Conservation (phyloP, 441 rosid genomes). For the Populus hybrid region DNA sequence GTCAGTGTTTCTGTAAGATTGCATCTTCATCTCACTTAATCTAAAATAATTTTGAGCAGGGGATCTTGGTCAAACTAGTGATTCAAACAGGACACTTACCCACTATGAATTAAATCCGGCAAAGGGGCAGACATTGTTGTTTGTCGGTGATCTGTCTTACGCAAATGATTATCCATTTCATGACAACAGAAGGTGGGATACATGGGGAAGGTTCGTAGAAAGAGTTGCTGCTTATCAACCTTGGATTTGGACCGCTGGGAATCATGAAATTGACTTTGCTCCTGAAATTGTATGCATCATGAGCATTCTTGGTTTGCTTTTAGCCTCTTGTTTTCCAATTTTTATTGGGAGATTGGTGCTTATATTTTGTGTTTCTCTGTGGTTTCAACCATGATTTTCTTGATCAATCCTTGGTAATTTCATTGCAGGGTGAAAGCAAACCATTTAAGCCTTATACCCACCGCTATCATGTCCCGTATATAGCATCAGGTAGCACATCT, state of each 20-base stretch:
- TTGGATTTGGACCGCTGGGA: conserved; percentile 77
- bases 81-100: conserved; percentile 56
- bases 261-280: conserved; percentile 63
- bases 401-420: not conserved
- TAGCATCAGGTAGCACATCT: conserved; percentile 50
- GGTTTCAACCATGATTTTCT: not conserved
- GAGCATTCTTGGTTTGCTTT: not conserved
- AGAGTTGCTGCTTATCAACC: conserved; percentile 67
- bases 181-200: conserved; percentile 66
- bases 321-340: not conserved
- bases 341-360: not conserved
- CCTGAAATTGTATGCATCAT: conserved; percentile 44
- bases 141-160: conserved; percentile 71
- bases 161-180: conserved; percentile 64
- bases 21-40: conserved; percentile 2
- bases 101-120: conserved; percentile 54
- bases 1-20: not conserved
- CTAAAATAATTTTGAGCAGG: conserved; percentile 35
- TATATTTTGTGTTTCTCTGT: not conserved
- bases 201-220: conserved; percentile 71
- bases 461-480: conserved; percentile 52
- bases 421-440: conserved; percentile 51
- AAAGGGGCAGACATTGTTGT: conserved; percentile 54
- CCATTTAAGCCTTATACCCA: conserved; percentile 62
- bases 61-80: conserved; percentile 66